Conservation (phyloP, 768 basidiomycete genomes). For the Clathrus columnatus region DNA sequence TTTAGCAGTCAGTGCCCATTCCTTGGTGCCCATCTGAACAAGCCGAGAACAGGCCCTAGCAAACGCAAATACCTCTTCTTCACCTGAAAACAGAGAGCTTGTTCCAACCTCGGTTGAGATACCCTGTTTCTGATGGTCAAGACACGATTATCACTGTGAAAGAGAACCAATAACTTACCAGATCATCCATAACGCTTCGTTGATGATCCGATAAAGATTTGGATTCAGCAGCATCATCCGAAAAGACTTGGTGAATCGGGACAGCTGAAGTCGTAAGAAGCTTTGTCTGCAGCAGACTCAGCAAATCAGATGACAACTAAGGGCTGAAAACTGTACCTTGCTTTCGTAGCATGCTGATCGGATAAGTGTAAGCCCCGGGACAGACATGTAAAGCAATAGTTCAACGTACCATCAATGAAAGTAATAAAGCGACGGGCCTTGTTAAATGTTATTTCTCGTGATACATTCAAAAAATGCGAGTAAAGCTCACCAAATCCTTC, state of each 20-base stretch:
- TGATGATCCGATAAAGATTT: slow-evolving; percentile 68
- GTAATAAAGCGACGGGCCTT: slow-evolving; percentile 94
- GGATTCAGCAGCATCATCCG: slow-evolving; percentile 46
- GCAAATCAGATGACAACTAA: not conserved
- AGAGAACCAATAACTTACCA: slow-evolving; percentile 40
- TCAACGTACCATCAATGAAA: slow-evolving; percentile 76
- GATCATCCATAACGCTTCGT: slow-evolving; percentile 90
- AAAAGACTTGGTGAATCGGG: slow-evolving; percentile 85
- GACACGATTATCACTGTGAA: slow-evolving; percentile 9
- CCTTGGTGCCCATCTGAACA: slow-evolving; percentile 84
- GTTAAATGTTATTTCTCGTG: not conserved
- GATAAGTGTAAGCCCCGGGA: not conserved
- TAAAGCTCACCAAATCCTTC: slow-evolving; percentile 68
- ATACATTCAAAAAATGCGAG: not conserved
- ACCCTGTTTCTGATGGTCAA: slow-evolving; percentile 40
- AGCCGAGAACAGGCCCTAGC: slow-evolving; percentile 84
- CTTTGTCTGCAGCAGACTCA: slow-evolving; percentile 52
- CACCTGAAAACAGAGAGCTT: slow-evolving; percentile 89
- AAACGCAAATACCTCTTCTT: slow-evolving; percentile 97
- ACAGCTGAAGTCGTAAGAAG: slow-evolving; percentile 89
- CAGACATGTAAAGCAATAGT: not conserved
- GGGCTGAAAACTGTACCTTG: slow-evolving; percentile 39
- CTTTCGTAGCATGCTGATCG: slow-evolving; percentile 80
- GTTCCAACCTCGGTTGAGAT: slow-evolving; percentile 70
- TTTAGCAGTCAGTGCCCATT: slow-evolving; percentile 58